Evolutionary conservation across 805 yeast genomes (phyloP), one percentile per base, ranked within the genome.

Genomic region (Ogataea methylovora): DNA sequence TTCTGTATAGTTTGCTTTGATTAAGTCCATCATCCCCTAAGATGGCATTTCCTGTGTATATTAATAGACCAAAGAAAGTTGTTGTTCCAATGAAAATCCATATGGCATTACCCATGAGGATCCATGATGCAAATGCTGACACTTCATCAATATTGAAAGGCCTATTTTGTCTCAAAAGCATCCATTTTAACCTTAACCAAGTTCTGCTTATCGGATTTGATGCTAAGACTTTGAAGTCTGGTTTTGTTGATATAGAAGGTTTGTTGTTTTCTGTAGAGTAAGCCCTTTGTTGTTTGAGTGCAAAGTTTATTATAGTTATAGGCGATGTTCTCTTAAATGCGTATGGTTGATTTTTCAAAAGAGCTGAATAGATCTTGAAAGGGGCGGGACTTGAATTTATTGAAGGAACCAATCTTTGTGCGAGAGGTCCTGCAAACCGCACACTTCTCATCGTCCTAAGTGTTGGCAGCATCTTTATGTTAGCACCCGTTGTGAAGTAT

Each of bases 31-130:
- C 41, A 15, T 53, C 51, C 35, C 51, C 56, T 16, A 45, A 42
- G 33, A 57, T 34, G 23, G 58, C 42, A 41, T 73, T 66, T 4
- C 69, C 50, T 1, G 67, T 44, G 45, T 72, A 71, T 48, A 73
- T 59, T 6, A 66, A 40, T 22, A 64, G 58, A 24, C 76, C 65
- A 8, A 65, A 66, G 46, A 73, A 73, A 1, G 79, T 73, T 8
- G 80, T 73, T 3, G 80, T 73, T 4, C 79, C 79, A 35, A 73
- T 54, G 11, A 71, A 48, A 13, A 73, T 58, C 77, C 77, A 73
- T 24, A 73, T 48, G 15, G 71, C 53, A 44, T 73, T 69, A 1
- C 79, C 79, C 76, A 73, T 69, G 21, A 73, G 61, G 10, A 71
- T 50, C 76, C 76, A 73, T 4, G 78, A 71, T 8, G 68, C 57